Evolutionary conservation across 1,139 yeast genomes (phyloP), one percentile per base, ranked within the genome.

Genomic region (Kodamaea ohmeri): DNA sequence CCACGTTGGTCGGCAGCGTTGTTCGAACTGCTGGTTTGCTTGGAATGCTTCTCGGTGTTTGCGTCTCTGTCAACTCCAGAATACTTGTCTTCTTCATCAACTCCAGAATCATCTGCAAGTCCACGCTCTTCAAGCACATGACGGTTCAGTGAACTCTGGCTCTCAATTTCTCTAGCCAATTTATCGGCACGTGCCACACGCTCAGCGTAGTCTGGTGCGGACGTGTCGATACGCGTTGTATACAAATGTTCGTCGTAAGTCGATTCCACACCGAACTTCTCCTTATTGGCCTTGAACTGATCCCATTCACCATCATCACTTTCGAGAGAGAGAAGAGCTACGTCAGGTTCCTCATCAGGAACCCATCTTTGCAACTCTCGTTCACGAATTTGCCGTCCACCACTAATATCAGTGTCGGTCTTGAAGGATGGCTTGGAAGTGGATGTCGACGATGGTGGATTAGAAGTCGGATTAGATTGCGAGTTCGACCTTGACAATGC

Each of bases 101-200:
- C 50, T 2, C 95, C 96, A 45, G 85, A 76, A 56, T 87, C 96
- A 55, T 87, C 96, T 28, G 84, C 76, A 11, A 78, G 43, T 15
- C 96, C 96, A 58, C 98, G 79, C 61, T 92, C 98, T 58, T 92
- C 98, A 45, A 95, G 88, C 25, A 90, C 49, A 60, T 92, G 97
- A 26, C 78, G 67, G 56, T 87, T 89, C 25, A 82, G 82, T 16
- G 83, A 73, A 6, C 76, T 68, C 47, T 78, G 83, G 31, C 71
- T 63, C 57, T 85, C 94, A 50, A 92, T 92, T 55, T 92, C 97
- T 34, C 68, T 71, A 1, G 97, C 97, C 44, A 94, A 60, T 48
- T 68, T 67, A 34, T 83, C 90, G 3, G 98, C 99, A 46, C 76
- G 76, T 41, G 71, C 74, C 46, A 80, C 70, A 40, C 86, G 72